A percentile compares a stretch with the other conserved stretches of the same genome.
phyloP scores from a whole-genome alignment of 805 yeast genomes.

The Hanseniaspora occidentalis region DNA sequence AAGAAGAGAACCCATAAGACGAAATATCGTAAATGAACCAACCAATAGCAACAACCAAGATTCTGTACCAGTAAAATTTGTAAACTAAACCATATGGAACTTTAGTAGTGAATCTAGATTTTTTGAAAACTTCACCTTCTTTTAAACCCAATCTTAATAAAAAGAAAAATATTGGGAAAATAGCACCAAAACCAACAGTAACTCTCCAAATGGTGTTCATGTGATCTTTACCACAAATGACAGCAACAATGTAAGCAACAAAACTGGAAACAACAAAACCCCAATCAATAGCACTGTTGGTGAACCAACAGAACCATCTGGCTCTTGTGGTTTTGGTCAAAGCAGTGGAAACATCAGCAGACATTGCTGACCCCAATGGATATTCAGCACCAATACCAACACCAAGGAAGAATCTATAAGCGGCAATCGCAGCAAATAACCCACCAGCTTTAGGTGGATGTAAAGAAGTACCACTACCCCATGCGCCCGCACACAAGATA shows the following conservation, averaged over 20 bases:
- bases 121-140: conserved; percentile 61
- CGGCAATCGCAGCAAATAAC: conserved; percentile 72
- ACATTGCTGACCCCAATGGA: conserved; percentile 78
- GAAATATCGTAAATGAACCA: conserved; percentile 93
- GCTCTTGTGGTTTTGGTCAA: conserved; percentile 77
- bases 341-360: conserved; percentile 90
- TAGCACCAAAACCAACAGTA: conserved; percentile 80
- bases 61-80: conserved; percentile 78
- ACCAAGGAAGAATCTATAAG: conserved; percentile 79
- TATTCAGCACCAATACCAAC: conserved; percentile 91
- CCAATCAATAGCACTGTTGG: conserved; percentile 74
- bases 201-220: conserved; percentile 86
- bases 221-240: conserved; percentile 66
- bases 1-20: conserved; percentile 77
- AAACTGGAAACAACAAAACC: conserved; percentile 80
- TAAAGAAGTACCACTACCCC: conserved; percentile 58
- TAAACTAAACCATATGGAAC: conserved; percentile 55
- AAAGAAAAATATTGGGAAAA: conserved; percentile 72
- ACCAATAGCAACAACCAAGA: conserved; percentile 54
- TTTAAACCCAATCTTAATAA: conserved; percentile 63
- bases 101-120: conserved; percentile 51
- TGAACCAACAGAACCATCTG: conserved; percentile 82
- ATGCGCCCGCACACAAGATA: conserved; percentile 68
- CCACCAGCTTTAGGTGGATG: conserved; percentile 43
- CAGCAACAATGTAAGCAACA: conserved; percentile 72